phyloP scores from a whole-genome alignment of 441 rosid species.

The Jatropha podagrica region DNA sequence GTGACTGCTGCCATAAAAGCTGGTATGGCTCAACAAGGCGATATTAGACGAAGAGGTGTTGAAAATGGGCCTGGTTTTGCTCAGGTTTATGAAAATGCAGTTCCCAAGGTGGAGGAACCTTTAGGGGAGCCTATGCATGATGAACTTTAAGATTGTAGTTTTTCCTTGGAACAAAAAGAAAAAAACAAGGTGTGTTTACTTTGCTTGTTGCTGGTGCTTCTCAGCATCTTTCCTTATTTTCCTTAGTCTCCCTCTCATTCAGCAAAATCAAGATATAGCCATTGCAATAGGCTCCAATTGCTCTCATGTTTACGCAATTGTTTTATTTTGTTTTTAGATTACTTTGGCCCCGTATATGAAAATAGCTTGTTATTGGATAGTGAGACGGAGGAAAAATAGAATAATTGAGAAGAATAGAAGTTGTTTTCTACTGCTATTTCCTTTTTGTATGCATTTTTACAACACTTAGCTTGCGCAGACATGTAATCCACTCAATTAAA shows the following conservation, averaged over 20 bases:
- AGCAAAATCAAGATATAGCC: background rate
- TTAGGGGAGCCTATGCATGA: conserved; percentile 52
- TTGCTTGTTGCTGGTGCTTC: background rate
- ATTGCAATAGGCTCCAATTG: background rate
- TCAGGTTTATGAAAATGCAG: conserved; percentile 39
- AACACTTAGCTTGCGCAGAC: background rate
- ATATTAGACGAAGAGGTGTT: conserved; percentile 32
- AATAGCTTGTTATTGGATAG: background rate
- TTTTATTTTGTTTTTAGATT: background rate
- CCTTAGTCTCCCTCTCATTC: background rate
- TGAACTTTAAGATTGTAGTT: conserved; percentile 52
- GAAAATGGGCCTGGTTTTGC: conserved; percentile 45
- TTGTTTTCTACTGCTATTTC: background rate
- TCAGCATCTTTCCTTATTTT: background rate
- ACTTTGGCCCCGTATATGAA: background rate
- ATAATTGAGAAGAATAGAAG: background rate
- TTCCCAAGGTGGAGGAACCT: conserved; percentile 38
- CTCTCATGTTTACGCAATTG: background rate
- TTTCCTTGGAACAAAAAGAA: background rate
- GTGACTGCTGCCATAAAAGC: conserved; percentile 78
- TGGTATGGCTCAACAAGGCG: conserved; percentile 55
- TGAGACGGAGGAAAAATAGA: background rate
- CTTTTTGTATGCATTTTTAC: conserved; percentile 16
- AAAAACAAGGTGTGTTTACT: background rate
- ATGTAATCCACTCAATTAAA: background rate